A percentile compares a stretch with the other conserved stretches of the same genome.
phyloP scores from a whole-genome alignment of 106 monocot genomes.

The Posidonia australis region DNA sequence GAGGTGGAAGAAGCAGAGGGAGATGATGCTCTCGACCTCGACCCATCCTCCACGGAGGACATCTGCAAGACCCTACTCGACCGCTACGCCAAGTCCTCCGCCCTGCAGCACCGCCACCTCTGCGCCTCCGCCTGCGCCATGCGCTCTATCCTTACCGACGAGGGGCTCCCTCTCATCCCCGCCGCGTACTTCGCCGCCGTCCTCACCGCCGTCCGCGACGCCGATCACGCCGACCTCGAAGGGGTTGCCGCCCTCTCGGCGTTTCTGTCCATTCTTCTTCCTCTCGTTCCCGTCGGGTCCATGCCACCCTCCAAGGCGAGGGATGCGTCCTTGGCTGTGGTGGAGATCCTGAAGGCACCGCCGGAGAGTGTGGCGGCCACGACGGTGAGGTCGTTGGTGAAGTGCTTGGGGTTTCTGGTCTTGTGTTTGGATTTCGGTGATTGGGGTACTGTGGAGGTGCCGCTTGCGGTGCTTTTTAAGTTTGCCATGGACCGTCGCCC shows the following conservation, averaged over 20 bases:
- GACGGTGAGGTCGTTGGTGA: slow-evolving; percentile 59
- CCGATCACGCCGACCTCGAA: slow-evolving; percentile 18
- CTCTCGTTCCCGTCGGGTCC: slow-evolving; percentile 14
- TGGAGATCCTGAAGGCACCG: slow-evolving; percentile 11
- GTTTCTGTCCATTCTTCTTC: slow-evolving; percentile 48
- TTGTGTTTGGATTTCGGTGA: slow-evolving; percentile 56
- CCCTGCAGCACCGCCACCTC: slow-evolving; percentile 90
- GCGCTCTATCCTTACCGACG: slow-evolving; percentile 63
- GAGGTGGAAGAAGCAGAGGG: not conserved
- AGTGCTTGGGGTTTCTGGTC: slow-evolving; percentile 45
- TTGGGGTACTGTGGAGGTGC: slow-evolving; percentile 44
- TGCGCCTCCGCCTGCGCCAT: slow-evolving; percentile 82
- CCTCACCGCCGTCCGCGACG: slow-evolving; percentile 38
- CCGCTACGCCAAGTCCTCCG: slow-evolving; percentile 64
- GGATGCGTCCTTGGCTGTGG: slow-evolving; percentile 29
- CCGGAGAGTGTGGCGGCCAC: slow-evolving; percentile 19
- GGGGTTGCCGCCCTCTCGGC: slow-evolving; percentile 32
- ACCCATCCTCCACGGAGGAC: slow-evolving; percentile 23
- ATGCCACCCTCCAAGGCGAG: slow-evolving; percentile 31
- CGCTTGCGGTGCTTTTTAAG: slow-evolving; percentile 39
- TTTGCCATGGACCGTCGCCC: slow-evolving; percentile 64
- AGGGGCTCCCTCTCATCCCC: slow-evolving; percentile 59
- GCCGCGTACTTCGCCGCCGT: slow-evolving; percentile 71
- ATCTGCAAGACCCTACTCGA: slow-evolving; percentile 53
- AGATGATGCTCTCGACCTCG: not conserved